These are phyloP conservation scores for Nigrospora osmanthi DNA, from an alignment of 2,329 filamentous ascomycete genomes.

Conservation along the genomic window DNA sequence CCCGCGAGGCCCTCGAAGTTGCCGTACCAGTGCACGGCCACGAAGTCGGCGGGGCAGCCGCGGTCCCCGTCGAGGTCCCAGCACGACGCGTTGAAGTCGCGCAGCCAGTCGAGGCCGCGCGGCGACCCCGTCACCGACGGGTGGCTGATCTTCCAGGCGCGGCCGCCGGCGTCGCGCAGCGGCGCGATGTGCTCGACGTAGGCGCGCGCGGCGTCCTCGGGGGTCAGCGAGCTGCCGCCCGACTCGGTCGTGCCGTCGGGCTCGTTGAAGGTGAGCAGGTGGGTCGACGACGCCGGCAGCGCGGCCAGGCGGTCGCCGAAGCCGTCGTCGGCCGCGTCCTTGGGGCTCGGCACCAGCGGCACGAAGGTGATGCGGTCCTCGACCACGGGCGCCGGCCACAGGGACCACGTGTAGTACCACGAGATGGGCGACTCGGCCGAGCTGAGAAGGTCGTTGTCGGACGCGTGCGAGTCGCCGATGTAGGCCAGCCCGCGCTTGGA, in stretches of 20 bases:
- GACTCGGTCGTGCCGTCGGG: slow-evolving; percentile 30
- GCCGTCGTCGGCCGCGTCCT: slow-evolving; percentile 19
- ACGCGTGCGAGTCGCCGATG: slow-evolving; percentile 9
- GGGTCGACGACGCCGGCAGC: slow-evolving; percentile 25
- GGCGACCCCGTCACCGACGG: slow-evolving; percentile 31
- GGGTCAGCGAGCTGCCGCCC: slow-evolving; percentile 28
- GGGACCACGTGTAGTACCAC: slow-evolving; percentile 37
- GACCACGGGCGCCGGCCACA: slow-evolving; percentile 14
- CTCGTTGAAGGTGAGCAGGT: slow-evolving; percentile 33
- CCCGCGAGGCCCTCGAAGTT: slow-evolving; percentile 23
- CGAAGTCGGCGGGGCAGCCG: slow-evolving; percentile 31
- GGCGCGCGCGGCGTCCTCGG: slow-evolving; percentile 27
- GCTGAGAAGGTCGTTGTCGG: slow-evolving; percentile 25
- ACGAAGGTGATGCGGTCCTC: slow-evolving; percentile 23
- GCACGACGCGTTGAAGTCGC: slow-evolving; percentile 30
- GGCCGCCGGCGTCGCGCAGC: slow-evolving; percentile 13
- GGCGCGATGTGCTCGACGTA: slow-evolving; percentile 29
- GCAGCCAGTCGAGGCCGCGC: slow-evolving; percentile 29
- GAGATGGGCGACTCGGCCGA: slow-evolving; percentile 27
- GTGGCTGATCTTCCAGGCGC: slow-evolving; percentile 30
- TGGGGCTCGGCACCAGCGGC: slow-evolving; percentile 28
- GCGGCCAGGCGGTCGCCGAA: slow-evolving; percentile 16
- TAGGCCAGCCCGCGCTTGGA: slow-evolving; percentile 20
- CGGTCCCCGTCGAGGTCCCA: slow-evolving; percentile 24
- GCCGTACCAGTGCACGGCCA: slow-evolving; percentile 33